A percentile compares a stretch with the other conserved stretches of the same genome.
Evolutionary conservation across 805 yeast species (phyloP).

Genomic region (Lachancea sp.): DNA sequence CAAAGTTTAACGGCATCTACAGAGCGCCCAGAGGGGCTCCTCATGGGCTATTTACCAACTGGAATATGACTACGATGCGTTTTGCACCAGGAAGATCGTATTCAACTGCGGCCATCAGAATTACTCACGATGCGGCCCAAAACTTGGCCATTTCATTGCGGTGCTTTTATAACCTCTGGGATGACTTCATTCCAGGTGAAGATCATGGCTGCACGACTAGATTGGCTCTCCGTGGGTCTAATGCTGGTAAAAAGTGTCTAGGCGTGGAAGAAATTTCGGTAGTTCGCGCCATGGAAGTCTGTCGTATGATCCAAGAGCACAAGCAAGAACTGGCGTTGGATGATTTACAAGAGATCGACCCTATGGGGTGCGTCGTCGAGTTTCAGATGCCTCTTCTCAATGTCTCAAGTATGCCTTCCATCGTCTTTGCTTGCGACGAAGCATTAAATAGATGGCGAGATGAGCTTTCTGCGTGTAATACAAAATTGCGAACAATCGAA

Average conservation of each 20-base stretch:
- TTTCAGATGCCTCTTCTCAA: slow-evolving; percentile 43
- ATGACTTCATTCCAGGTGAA: slow-evolving; percentile 22
- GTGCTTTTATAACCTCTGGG: slow-evolving; percentile 33
- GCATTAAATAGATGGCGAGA: slow-evolving; percentile 36
- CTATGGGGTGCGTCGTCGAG: slow-evolving; percentile 49
- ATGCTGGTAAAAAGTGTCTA: slow-evolving; percentile 10
- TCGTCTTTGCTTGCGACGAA: slow-evolving; percentile 40
- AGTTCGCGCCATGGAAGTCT: slow-evolving; percentile 22
- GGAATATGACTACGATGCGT: slow-evolving; percentile 16
- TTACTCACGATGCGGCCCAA: slow-evolving; percentile 50
- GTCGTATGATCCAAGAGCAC: slow-evolving; percentile 29
- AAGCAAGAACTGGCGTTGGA: slow-evolving; percentile 13
- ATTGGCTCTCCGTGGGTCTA: slow-evolving; percentile 13
- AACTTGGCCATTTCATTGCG: slow-evolving; percentile 48
- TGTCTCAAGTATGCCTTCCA: slow-evolving; percentile 34
- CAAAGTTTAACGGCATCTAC: slow-evolving; percentile 8
- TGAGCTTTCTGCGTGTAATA: slow-evolving; percentile 36
- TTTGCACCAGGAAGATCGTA: slow-evolving; percentile 15
- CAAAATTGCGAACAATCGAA: slow-evolving; percentile 38
- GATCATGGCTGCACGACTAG: slow-evolving; percentile 14
- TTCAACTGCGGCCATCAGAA: slow-evolving; percentile 19
- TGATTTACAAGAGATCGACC: slow-evolving; percentile 26
- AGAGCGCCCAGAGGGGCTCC: slow-evolving; percentile 17
- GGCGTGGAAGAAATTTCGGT: slow-evolving; percentile 8
- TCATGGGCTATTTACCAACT: slow-evolving; percentile 19